Conservation (phyloP, 2,329 filamentous ascomycete species). For the Phoma sp. region DNA sequence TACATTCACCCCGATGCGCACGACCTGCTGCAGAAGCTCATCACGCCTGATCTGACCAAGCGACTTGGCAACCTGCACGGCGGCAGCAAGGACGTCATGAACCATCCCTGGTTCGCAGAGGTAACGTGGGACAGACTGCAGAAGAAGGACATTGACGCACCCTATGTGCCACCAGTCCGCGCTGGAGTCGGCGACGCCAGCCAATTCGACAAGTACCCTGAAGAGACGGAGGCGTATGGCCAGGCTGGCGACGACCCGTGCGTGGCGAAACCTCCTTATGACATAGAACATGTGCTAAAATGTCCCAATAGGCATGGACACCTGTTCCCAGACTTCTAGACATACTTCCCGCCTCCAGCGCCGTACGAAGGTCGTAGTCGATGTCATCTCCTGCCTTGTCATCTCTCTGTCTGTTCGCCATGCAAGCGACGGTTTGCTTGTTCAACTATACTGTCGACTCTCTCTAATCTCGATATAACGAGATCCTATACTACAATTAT, state of each 20-base stretch:
- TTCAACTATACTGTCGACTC: neutral
- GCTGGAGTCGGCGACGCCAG: slow-evolving; percentile 93
- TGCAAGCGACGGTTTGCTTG: too few species aligned
- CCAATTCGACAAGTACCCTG: slow-evolving; percentile 97
- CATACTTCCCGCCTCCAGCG: slow-evolving; percentile 1
- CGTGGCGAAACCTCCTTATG: slow-evolving; percentile 55
- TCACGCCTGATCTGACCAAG: slow-evolving; percentile 94
- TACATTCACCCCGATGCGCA: slow-evolving; percentile 96
- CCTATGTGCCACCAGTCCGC: slow-evolving; percentile 94
- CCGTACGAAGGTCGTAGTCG: neutral
- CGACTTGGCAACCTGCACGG: slow-evolving; percentile 91
- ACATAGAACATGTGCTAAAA: slow-evolving; percentile 36
- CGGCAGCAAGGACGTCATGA: slow-evolving; percentile 90
- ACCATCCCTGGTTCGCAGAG: slow-evolving; percentile 94
- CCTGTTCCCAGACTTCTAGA: slow-evolving; percentile 44
- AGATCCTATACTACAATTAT: neutral
- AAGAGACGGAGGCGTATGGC: slow-evolving; percentile 94
- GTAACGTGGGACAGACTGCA: slow-evolving; percentile 96
- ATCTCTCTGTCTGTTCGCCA: neutral
- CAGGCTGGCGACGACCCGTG: slow-evolving; percentile 81
- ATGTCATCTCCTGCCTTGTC: neutral
- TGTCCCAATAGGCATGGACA: slow-evolving; percentile 44
- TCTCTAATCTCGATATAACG: too few species aligned
- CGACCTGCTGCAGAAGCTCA: slow-evolving; percentile 87
- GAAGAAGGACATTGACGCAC: slow-evolving; percentile 96